These are phyloP conservation scores for Cladosporium oxysporum DNA, from an alignment of 2,329 filamentous ascomycete genomes.

Conservation along the genomic window DNA sequence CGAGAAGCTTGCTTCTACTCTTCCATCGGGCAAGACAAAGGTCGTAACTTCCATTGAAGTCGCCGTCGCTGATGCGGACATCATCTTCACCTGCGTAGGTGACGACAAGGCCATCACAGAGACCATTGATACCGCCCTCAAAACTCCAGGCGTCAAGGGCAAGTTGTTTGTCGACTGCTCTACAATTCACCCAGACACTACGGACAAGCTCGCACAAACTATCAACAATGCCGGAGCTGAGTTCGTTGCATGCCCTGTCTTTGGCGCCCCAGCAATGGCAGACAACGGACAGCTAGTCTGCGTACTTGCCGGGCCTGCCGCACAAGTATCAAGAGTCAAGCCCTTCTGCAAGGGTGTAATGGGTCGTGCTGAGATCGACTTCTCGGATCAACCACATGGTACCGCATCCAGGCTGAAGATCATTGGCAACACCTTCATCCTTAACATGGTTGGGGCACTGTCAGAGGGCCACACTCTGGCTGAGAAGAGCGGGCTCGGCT, in stretches of 20 bases:
- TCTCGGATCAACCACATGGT: conserved; percentile 67
- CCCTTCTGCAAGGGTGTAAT: conserved; percentile 75
- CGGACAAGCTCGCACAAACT: conserved; percentile 63
- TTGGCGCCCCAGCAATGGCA: conserved; percentile 70
- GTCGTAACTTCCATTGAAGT: conserved; percentile 66
- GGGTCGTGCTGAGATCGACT: conserved; percentile 68
- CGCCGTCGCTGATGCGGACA: conserved; percentile 67
- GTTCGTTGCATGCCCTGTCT: conserved; percentile 76
- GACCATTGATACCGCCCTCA: conserved; percentile 47
- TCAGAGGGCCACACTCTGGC: conserved; percentile 77
- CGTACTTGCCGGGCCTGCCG: conserved; percentile 67
- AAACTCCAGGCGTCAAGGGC: conserved; percentile 62
- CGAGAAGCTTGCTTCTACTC: conserved; percentile 61
- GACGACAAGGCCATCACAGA: conserved; percentile 48
- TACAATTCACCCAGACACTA: conserved; percentile 82
- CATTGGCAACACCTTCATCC: conserved; percentile 81
- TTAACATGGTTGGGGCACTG: conserved; percentile 79
- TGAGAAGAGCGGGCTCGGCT: conserved; percentile 77
- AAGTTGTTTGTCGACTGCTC: conserved; percentile 88
- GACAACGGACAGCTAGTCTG: conserved; percentile 70
- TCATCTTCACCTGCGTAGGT: conserved; percentile 80
- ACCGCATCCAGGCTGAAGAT: conserved; percentile 74
- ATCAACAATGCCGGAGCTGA: conserved; percentile 63
- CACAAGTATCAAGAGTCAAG: conserved; percentile 62
- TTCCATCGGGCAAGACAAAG: conserved; percentile 63